phyloP scores from a whole-genome alignment of 1,284 basidiomycete genomes.

The Singerocomus rubriflavus region DNA sequence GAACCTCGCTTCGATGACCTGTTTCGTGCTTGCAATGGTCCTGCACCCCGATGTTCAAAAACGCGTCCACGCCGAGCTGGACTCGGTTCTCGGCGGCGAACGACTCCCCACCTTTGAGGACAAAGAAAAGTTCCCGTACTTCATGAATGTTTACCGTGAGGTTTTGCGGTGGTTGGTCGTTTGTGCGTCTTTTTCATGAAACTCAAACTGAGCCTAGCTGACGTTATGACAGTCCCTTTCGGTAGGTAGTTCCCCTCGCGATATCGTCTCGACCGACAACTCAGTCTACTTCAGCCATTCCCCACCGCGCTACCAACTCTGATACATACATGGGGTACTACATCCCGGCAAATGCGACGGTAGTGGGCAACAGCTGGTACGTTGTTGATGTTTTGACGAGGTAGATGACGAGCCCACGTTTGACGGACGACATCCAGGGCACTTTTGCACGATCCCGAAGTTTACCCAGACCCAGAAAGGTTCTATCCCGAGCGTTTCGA shows the following conservation, averaged over 20 bases:
- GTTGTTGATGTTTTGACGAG: neutral
- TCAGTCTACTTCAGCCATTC: neutral
- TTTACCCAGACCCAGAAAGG: conserved; percentile 2
- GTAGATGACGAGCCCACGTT: neutral
- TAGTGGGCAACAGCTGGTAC: conserved; percentile 6
- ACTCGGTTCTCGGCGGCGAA: conserved; percentile 1
- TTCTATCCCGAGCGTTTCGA: conserved; percentile 4
- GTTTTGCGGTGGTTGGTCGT: conserved; percentile 6
- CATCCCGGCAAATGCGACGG: conserved; percentile 6
- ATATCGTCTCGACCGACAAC: neutral
- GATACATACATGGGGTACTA: conserved; percentile 6
- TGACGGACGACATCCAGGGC: neutral
- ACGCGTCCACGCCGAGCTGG: conserved; percentile 2
- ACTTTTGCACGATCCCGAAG: conserved; percentile 3
- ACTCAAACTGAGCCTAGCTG: neutral
- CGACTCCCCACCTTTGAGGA: conserved; percentile 6
- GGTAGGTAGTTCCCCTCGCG: neutral
- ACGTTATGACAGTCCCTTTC: conserved; percentile 2
- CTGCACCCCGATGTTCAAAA: conserved; percentile 1
- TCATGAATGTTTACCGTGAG: conserved; percentile 6
- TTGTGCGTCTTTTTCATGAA: neutral
- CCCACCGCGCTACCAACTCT: neutral
- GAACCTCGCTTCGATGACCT: conserved; percentile 7
- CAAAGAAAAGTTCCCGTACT: conserved; percentile 2
- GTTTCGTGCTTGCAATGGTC: conserved; percentile 4